A percentile compares a stretch with the other conserved stretches of the same genome.
phyloP scores from a whole-genome alignment of 2,329 filamentous ascomycete genomes.

The Didymella sp. region DNA sequence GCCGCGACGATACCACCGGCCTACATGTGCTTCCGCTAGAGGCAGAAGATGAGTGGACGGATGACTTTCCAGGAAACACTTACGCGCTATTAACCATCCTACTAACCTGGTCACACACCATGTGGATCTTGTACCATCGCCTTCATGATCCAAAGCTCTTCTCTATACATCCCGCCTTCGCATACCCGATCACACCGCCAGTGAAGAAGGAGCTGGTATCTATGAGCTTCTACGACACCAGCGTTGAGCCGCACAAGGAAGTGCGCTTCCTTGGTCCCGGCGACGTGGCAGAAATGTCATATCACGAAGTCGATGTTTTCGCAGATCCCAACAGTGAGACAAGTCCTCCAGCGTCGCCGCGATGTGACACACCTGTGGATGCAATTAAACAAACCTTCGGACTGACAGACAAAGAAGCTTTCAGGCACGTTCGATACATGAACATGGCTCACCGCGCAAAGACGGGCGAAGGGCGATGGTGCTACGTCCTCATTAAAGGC shows the following conservation, averaged over 20 bases:
- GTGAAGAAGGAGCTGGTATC: slow-evolving; percentile 23
- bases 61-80: slow-evolving; percentile 27
- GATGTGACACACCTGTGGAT: neutral
- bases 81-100: slow-evolving; percentile 24
- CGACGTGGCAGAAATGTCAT: slow-evolving; percentile 24
- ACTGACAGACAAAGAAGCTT: neutral
- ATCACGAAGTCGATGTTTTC: slow-evolving; percentile 37
- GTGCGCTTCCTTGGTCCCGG: slow-evolving; percentile 28
- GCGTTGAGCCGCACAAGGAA: slow-evolving; percentile 25
- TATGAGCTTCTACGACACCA: slow-evolving; percentile 32
- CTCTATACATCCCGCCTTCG: slow-evolving; percentile 26
- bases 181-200: slow-evolving; percentile 22
- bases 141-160: slow-evolving; percentile 22
- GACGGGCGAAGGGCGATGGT: slow-evolving; percentile 27
- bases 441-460: slow-evolving; percentile 6
- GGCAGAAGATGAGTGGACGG: slow-evolving; percentile 8
- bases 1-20: slow-evolving; percentile 7
- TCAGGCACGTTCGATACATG: neutral
- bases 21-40: slow-evolving; percentile 17
- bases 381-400: slow-evolving; percentile 5
- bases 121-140: slow-evolving; percentile 19
- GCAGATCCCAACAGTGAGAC: neutral
- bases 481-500: slow-evolving; percentile 24
- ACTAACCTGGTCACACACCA: slow-evolving; percentile 29
- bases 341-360: neutral